These are phyloP conservation scores for Eleusine indica DNA, from an alignment of 176 grass and related monocot genomes.

Conservation along the genomic window DNA sequence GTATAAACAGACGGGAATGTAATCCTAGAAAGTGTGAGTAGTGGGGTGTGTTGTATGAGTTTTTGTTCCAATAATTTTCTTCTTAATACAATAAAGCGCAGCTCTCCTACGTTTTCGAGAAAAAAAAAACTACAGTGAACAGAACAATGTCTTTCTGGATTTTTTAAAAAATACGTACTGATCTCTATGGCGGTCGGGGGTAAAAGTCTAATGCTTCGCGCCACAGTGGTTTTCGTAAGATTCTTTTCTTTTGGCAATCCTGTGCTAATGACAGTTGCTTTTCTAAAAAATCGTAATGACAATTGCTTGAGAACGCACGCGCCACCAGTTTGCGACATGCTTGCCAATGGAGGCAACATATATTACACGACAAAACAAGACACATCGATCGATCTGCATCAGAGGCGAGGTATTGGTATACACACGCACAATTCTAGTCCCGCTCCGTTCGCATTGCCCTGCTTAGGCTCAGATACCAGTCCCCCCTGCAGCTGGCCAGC, in stretches of 20 bases:
- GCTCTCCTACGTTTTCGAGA: too few relatives aligned
- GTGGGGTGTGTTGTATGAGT: too few relatives aligned
- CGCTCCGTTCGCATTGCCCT: not conserved
- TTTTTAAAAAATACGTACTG: not conserved
- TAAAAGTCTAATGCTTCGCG: not conserved
- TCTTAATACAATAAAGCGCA: too few relatives aligned
- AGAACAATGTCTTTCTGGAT: not conserved
- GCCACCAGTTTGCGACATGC: constrained; percentile 5
- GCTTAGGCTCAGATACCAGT: not conserved
- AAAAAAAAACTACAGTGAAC: not conserved
- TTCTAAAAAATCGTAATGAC: not conserved
- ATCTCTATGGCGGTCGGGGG: not conserved
- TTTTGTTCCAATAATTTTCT: too few relatives aligned
- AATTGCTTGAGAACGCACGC: constrained; percentile 12
- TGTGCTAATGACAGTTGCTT: not conserved
- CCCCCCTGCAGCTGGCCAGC: not conserved
- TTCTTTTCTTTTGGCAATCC: not conserved
- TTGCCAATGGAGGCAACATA: not conserved
- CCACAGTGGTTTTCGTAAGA: not conserved
- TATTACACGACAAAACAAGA: not conserved
- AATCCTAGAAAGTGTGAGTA: too few relatives aligned
- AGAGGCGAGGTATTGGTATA: constrained; percentile 1
- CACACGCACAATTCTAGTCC: not conserved
- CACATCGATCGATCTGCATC: not conserved
- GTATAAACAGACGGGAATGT: too few relatives aligned